Percentiles rank a stretch among this genome's conserved stretches.
phyloP scores from a whole-genome alignment of 768 basidiomycete species.

The Hypholoma sublateritium region DNA sequence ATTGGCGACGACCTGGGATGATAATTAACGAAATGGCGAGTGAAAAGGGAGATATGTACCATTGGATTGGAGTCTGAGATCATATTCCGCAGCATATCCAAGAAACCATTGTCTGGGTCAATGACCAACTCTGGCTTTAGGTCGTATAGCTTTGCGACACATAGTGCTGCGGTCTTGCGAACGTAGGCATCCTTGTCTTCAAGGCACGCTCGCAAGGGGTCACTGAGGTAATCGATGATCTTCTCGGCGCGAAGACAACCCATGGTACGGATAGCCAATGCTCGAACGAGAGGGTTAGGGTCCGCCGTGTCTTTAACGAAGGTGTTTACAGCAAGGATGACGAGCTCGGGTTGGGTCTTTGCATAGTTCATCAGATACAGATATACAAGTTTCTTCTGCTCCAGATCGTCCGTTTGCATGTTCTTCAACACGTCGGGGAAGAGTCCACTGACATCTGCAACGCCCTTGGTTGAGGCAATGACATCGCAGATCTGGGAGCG shows the following conservation, averaged over 20 bases:
- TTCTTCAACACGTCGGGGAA: slow-evolving; percentile 99
- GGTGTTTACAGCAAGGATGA: slow-evolving; percentile 98
- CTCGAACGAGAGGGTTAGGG: slow-evolving; percentile 93
- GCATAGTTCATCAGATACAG: slow-evolving; percentile 99
- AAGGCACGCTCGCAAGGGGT: slow-evolving; percentile 89
- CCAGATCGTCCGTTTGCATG: slow-evolving; percentile 99
- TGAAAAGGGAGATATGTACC: slow-evolving; percentile 44
- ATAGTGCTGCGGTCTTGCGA: slow-evolving; percentile 94
- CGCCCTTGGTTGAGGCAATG: neutral
- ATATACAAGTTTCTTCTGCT: slow-evolving; percentile 99
- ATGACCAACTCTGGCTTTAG: slow-evolving; percentile 93
- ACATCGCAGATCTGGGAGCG: slow-evolving; percentile 14
- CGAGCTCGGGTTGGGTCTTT: slow-evolving; percentile 97
- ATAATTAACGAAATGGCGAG: neutral
- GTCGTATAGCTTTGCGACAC: slow-evolving; percentile 97
- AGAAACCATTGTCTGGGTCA: slow-evolving; percentile 77
- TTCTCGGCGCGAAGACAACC: slow-evolving; percentile 96
- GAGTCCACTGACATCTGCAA: slow-evolving; percentile 82
- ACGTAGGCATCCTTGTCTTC: slow-evolving; percentile 98
- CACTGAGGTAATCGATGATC: slow-evolving; percentile 98
- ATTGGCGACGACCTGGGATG: slow-evolving; percentile 90
- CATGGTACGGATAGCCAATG: slow-evolving; percentile 97
- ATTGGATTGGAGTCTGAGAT: slow-evolving; percentile 96
- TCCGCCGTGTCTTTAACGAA: slow-evolving; percentile 98
- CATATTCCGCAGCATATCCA: slow-evolving; percentile 88